Conservation (phyloP, 306 rosid species). For the Gastrolobium villosum region DNA sequence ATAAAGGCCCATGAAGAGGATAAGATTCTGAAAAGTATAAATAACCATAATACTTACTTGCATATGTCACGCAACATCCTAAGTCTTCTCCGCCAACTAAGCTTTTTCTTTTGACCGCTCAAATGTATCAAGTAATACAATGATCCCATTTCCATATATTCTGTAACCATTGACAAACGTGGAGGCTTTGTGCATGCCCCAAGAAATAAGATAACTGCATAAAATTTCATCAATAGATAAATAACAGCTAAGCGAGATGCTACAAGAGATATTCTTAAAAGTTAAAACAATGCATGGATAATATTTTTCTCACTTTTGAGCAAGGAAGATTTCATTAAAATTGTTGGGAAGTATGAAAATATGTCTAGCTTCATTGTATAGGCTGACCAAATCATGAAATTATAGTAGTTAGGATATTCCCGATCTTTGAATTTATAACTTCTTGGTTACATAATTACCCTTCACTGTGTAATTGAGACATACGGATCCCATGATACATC, state of each 20-base stretch:
- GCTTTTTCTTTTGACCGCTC: slow-evolving; percentile 93
- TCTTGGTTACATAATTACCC: too few relatives aligned
- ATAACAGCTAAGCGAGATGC: slow-evolving; percentile 36
- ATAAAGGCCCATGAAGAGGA: slow-evolving; percentile 38
- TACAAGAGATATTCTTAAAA: slow-evolving; percentile 29
- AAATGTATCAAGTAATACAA: slow-evolving; percentile 90
- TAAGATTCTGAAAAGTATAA: slow-evolving; percentile 26
- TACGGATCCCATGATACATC: too few relatives aligned
- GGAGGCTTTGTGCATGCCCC: slow-evolving; percentile 99
- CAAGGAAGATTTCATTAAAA: background rate
- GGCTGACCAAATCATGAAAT: too few relatives aligned
- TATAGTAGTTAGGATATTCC: too few relatives aligned
- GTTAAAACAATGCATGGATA: slow-evolving; percentile 17
- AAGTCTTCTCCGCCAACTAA: slow-evolving; percentile 88
- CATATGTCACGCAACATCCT: slow-evolving; percentile 96
- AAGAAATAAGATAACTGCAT: slow-evolving; percentile 97
- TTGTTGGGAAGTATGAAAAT: too few relatives aligned
- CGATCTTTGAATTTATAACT: too few relatives aligned
- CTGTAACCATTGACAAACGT: slow-evolving; percentile 94
- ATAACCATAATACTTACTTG: slow-evolving; percentile 64
- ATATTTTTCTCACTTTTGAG: slow-evolving; percentile 13
- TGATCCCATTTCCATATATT: slow-evolving; percentile 98
- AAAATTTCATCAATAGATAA: slow-evolving; percentile 47
- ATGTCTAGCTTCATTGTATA: too few relatives aligned
- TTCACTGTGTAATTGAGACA: too few relatives aligned